These are phyloP conservation scores for Penicillium sp. DNA, from an alignment of 2,329 filamentous ascomycete species.

Conservation along the genomic window DNA sequence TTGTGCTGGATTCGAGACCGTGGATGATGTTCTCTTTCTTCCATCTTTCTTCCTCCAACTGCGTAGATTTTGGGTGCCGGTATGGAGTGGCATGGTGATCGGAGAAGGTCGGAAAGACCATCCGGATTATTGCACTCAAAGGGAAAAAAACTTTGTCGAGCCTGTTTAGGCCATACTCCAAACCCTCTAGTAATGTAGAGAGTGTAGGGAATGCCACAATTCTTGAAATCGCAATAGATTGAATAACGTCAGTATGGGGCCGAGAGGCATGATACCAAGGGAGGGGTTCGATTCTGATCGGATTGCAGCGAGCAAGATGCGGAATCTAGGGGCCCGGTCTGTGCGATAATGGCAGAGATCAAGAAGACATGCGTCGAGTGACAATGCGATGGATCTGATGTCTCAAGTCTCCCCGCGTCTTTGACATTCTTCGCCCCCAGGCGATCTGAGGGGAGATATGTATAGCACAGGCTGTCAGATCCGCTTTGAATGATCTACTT, in stretches of 20 bases:
- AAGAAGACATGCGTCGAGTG: conserved; percentile 1
- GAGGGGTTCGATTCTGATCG: conserved; percentile 19
- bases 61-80: conserved; percentile 18
- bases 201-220: conserved; percentile 7
- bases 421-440: conserved; percentile 8
- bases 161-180: conserved; percentile 5
- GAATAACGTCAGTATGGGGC: conserved; percentile 11
- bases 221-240: conserved; percentile 6
- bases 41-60: conserved; percentile 29
- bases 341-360: conserved; percentile 4
- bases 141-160: conserved; percentile 1
- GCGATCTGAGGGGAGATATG: conserved; percentile 9
- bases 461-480: conserved; percentile 4
- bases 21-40: conserved; percentile 23
- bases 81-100: conserved; percentile 29
- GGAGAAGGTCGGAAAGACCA: conserved; percentile 11
- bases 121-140: conserved; percentile 13
- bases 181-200: conserved; percentile 1
- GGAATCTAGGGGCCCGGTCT: conserved; percentile 20
- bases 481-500: background rate
- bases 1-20: conserved; percentile 21
- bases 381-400: conserved; percentile 16
- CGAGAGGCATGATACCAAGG: conserved; percentile 18
- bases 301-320: conserved; percentile 10
- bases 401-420: conserved; percentile 19